phyloP scores from a whole-genome alignment of 2,329 filamentous ascomycete species.

The Colletotrichum sp. region DNA sequence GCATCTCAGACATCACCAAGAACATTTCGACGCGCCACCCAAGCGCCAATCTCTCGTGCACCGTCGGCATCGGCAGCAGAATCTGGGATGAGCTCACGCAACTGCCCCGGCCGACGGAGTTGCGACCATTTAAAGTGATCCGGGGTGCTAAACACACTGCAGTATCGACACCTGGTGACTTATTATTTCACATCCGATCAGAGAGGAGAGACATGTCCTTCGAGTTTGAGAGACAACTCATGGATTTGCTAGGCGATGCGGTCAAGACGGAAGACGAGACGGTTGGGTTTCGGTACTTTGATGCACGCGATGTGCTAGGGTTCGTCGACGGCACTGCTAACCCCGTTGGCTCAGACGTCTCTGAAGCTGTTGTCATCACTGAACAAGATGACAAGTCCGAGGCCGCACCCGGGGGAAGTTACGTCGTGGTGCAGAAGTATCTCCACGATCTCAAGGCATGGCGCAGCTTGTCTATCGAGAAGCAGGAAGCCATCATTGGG shows the following conservation, averaged over 20 bases:
- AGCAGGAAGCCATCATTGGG: constrained; percentile 62
- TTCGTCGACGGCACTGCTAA: constrained; percentile 68
- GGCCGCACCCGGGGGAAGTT: constrained; percentile 51
- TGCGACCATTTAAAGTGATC: constrained; percentile 54
- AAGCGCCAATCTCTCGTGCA: constrained; percentile 51
- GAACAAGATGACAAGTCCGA: constrained; percentile 37
- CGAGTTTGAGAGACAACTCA: constrained; percentile 61
- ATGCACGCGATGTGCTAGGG: constrained; percentile 61
- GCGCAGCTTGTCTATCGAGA: constrained; percentile 49
- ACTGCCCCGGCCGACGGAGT: constrained; percentile 51
- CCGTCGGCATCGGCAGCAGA: constrained; percentile 57
- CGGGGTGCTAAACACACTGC: constrained; percentile 55
- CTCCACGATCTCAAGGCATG: constrained; percentile 56
- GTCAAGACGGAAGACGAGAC: constrained; percentile 58
- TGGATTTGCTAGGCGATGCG: constrained; percentile 50
- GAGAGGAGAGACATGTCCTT: constrained; percentile 62
- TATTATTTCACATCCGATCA: constrained; percentile 63
- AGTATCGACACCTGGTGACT: constrained; percentile 59
- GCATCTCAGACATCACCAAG: constrained; percentile 51
- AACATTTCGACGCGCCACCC: constrained; percentile 58
- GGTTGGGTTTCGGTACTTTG: constrained; percentile 63
- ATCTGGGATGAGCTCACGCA: constrained; percentile 53
- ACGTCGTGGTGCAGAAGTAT: constrained; percentile 65
- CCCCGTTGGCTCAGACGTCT: constrained; percentile 50
- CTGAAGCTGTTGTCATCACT: constrained; percentile 46